Evolutionary conservation across 257 asterid genomes (phyloP).

Genomic region (Avicennia marina): DNA sequence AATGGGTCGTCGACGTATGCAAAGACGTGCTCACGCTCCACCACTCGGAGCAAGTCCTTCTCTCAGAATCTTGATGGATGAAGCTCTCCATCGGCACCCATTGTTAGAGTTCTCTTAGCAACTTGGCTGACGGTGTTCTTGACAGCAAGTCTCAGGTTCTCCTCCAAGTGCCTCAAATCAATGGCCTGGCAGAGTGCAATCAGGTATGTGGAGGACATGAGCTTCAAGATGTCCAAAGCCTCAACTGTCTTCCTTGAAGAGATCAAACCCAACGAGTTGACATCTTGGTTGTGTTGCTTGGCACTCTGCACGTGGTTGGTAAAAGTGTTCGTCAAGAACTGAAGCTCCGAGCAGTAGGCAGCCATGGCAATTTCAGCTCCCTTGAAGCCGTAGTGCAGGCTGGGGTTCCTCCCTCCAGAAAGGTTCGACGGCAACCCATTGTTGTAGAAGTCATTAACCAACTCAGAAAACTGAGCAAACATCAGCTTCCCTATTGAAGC

Average conservation of each 20-base stretch:
- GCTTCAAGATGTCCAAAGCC: constrained; percentile 46
- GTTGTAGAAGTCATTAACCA: constrained; percentile 54
- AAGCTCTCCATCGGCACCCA: constrained; percentile 42
- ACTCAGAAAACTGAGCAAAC: constrained; percentile 54
- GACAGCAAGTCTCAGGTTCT: constrained; percentile 39
- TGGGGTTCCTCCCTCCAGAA: constrained; percentile 51
- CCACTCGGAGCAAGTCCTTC: constrained; percentile 44
- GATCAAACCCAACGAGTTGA: constrained; percentile 51
- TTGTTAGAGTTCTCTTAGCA: constrained; percentile 39
- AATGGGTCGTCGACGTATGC: constrained; percentile 49
- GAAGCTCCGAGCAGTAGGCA: constrained; percentile 50
- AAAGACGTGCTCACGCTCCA: constrained; percentile 48
- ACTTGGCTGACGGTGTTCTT: constrained; percentile 49
- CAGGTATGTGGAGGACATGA: constrained; percentile 42
- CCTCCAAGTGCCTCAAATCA: constrained; percentile 52
- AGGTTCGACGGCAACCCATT: constrained; percentile 58
- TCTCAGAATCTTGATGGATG: constrained; percentile 56
- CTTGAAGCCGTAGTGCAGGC: constrained; percentile 53
- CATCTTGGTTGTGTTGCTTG: constrained; percentile 61
- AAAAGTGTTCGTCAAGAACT: constrained; percentile 49
- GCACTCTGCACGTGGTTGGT: constrained; percentile 62
- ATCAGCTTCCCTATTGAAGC: constrained; percentile 44
- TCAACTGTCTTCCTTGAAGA: constrained; percentile 48
- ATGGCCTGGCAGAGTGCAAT: constrained; percentile 49
- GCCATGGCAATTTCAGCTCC: constrained; percentile 60